Percentiles rank a stretch among this genome's conserved stretches.
phyloP scores from a whole-genome alignment of 2,329 filamentous ascomycete genomes.

The Penicillium psychrosexuale region DNA sequence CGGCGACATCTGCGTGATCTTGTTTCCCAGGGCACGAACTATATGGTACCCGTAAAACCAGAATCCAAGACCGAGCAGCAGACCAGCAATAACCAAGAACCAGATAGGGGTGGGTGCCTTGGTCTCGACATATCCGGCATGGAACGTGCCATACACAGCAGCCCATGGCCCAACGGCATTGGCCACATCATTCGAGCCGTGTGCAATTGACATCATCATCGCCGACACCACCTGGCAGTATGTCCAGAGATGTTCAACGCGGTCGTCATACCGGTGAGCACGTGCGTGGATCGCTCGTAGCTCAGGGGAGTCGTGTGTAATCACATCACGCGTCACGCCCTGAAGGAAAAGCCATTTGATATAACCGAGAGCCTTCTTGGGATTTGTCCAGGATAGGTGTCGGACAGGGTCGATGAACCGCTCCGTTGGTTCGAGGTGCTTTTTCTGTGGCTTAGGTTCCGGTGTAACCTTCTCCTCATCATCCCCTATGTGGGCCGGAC shows the following conservation, averaged over 20 bases:
- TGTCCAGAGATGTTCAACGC: slow-evolving; percentile 49
- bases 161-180: slow-evolving; percentile 45
- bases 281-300: slow-evolving; percentile 40
- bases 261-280: slow-evolving; percentile 47
- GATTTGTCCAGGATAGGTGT: slow-evolving; percentile 12
- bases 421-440: slow-evolving; percentile 22
- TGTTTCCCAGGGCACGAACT: slow-evolving; percentile 41
- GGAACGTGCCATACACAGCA: slow-evolving; percentile 38
- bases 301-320: slow-evolving; percentile 38
- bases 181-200: slow-evolving; percentile 47
- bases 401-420: slow-evolving; percentile 25
- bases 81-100: slow-evolving; percentile 38
- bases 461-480: slow-evolving; percentile 17
- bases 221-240: slow-evolving; percentile 43
- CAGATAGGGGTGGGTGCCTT: slow-evolving; percentile 38
- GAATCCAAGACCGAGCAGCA: slow-evolving; percentile 41
- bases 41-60: slow-evolving; percentile 45
- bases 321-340: slow-evolving; percentile 44
- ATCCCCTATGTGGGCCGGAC: slow-evolving; percentile 3
- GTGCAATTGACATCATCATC: slow-evolving; percentile 45
- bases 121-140: slow-evolving; percentile 30
- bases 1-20: slow-evolving; percentile 42
- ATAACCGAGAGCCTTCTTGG: slow-evolving; percentile 34
- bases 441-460: slow-evolving; percentile 19
- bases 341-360: slow-evolving; percentile 46